phyloP scores from a whole-genome alignment of 2,329 filamentous ascomycete species.

The Parasarocladium wereldwijsianum region DNA sequence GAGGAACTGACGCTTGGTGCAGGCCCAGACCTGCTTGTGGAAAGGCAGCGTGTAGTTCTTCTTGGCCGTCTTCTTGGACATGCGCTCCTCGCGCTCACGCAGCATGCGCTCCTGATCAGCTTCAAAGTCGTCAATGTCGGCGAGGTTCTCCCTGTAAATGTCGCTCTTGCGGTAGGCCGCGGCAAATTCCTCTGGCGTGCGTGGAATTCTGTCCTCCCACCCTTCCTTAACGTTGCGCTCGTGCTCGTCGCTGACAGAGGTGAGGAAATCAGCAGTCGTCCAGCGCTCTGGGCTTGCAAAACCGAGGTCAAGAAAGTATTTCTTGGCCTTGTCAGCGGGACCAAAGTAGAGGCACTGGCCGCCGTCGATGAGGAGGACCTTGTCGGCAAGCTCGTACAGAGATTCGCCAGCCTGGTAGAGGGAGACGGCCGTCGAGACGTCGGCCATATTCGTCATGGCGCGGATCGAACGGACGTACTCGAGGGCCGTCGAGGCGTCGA shows the following conservation, averaged over 20 bases:
- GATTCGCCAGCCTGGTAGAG: slow-evolving; percentile 56
- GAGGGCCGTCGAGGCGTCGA: slow-evolving; percentile 59
- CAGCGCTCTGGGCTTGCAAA: slow-evolving; percentile 57
- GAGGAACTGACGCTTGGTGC: slow-evolving; percentile 66
- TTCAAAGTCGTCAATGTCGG: slow-evolving; percentile 49
- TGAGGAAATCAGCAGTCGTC: slow-evolving; percentile 64
- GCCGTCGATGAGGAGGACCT: slow-evolving; percentile 60
- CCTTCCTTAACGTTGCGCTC: slow-evolving; percentile 55
- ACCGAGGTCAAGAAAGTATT: slow-evolving; percentile 57
- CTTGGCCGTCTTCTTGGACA: slow-evolving; percentile 52
- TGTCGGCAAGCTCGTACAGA: slow-evolving; percentile 56
- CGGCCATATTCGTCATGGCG: slow-evolving; percentile 55
- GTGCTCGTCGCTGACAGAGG: slow-evolving; percentile 59
- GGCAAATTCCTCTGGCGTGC: slow-evolving; percentile 52
- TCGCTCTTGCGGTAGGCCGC: slow-evolving; percentile 49
- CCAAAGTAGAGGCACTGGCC: slow-evolving; percentile 64
- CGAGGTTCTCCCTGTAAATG: slow-evolving; percentile 42
- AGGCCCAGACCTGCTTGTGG: slow-evolving; percentile 52
- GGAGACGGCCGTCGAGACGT: slow-evolving; percentile 56
- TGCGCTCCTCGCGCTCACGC: slow-evolving; percentile 34
- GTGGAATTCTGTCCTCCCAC: slow-evolving; percentile 51
- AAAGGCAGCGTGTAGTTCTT: slow-evolving; percentile 68
- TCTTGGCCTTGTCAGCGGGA: slow-evolving; percentile 42
- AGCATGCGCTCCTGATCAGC: slow-evolving; percentile 39
- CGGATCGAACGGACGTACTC: slow-evolving; percentile 53